Evolutionary conservation across 1,284 basidiomycete genomes (phyloP).

Genomic region (Leccinum colubrinum): DNA sequence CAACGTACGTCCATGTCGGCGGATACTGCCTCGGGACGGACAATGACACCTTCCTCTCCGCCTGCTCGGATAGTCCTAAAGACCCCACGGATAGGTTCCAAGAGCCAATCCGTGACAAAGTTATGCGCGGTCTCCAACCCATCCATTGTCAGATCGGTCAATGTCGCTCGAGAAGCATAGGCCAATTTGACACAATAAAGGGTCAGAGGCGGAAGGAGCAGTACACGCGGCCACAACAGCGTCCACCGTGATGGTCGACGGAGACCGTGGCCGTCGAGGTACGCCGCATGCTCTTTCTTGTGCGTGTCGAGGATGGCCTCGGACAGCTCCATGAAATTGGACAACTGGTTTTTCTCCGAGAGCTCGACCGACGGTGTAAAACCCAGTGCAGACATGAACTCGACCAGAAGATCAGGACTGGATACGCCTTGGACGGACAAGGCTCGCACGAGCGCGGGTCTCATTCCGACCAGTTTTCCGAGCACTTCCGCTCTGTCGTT

Average conservation of each 20-base stretch:
- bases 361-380: slow-evolving; percentile 17
- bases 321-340: slow-evolving; percentile 26
- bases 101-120: slow-evolving; percentile 84
- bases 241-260: slow-evolving; percentile 57
- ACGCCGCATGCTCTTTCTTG: slow-evolving; percentile 30
- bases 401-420: slow-evolving; percentile 18
- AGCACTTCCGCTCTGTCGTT: slow-evolving; percentile 63
- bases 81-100: slow-evolving; percentile 85
- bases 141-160: slow-evolving; percentile 58
- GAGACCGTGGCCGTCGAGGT: slow-evolving; percentile 40
- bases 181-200: slow-evolving; percentile 47
- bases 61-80: slow-evolving; percentile 82
- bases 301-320: slow-evolving; percentile 24
- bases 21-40: slow-evolving; percentile 73
- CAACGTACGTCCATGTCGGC: slow-evolving; percentile 75
- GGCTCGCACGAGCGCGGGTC: slow-evolving; percentile 40
- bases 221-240: slow-evolving; percentile 64
- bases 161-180: slow-evolving; percentile 50
- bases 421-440: slow-evolving; percentile 2
- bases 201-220: slow-evolving; percentile 61
- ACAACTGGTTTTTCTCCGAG: slow-evolving; percentile 14
- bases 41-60: slow-evolving; percentile 68
- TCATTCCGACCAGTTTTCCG: slow-evolving; percentile 54
- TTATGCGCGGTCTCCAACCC: slow-evolving; percentile 68
- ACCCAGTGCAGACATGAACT: slow-evolving; percentile 19